Conservation (phyloP, 768 basidiomycete species). For the Clitopilus passeckerianus region DNA sequence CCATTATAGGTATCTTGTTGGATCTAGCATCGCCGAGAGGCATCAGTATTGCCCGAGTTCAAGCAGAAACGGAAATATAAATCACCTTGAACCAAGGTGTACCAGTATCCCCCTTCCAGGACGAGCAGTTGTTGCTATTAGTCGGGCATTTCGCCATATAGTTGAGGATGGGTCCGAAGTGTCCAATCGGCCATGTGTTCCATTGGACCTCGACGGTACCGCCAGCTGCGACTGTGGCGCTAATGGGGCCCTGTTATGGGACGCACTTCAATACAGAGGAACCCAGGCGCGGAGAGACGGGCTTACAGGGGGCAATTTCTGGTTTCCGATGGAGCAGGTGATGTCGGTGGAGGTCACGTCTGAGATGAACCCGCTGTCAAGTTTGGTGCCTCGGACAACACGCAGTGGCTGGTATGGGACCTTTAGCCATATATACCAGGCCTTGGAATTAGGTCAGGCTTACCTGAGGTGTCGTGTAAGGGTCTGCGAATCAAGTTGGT, state of each 20-base stretch:
- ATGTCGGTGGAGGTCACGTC: conserved; percentile 24
- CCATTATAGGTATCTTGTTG: conserved; percentile 31
- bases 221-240: conserved; percentile 28
- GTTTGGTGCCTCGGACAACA: conserved; percentile 27
- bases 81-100: conserved; percentile 36
- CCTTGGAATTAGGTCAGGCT: too few species aligned
- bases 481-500: neutral
- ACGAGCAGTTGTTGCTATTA: conserved; percentile 21
- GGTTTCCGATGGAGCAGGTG: conserved; percentile 31
- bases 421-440: too few species aligned
- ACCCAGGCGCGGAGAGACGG: neutral
- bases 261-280: neutral
- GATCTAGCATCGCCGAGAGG: conserved; percentile 18
- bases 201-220: conserved; percentile 26
- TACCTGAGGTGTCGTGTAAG: neutral
- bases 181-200: conserved; percentile 36
- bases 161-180: conserved; percentile 31
- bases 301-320: conserved; percentile 26
- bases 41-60: too few species aligned
- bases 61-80: too few species aligned
- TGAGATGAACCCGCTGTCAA: conserved; percentile 28
- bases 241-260: conserved; percentile 24
- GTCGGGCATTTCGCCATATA: conserved; percentile 33
- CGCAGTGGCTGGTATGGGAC: conserved; percentile 14
- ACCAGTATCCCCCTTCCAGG: conserved; percentile 28